Evolutionary conservation across 2,329 filamentous ascomycete genomes (phyloP).

Genomic region (Botrytis squamosa): DNA sequence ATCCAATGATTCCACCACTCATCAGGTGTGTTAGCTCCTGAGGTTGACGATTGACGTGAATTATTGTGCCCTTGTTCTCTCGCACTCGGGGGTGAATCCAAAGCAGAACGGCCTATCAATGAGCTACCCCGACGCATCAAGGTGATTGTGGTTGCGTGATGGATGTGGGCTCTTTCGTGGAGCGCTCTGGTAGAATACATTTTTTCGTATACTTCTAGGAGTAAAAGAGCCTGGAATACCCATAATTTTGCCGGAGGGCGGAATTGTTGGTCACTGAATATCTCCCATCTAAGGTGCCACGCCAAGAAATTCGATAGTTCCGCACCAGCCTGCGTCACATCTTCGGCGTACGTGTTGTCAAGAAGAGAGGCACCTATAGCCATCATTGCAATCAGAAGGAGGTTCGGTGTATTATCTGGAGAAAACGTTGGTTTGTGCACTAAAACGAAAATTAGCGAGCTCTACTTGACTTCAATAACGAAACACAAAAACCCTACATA

Average conservation of each 20-base stretch:
- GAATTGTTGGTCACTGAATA: constrained; percentile 89
- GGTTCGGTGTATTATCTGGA: constrained; percentile 79
- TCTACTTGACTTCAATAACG: not conserved
- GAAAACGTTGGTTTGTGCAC: constrained; percentile 92
- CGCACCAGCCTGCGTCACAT: constrained; percentile 72
- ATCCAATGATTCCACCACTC: constrained; percentile 98
- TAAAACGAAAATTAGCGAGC: constrained; percentile 28
- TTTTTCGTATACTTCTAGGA: constrained; percentile 94
- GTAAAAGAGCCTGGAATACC: constrained; percentile 87
- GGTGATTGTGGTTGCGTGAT: constrained; percentile 92
- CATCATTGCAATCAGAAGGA: constrained; percentile 85
- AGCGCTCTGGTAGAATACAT: constrained; percentile 91
- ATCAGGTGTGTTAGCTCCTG: constrained; percentile 69
- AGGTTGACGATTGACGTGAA: constrained; percentile 61
- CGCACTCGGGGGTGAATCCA: constrained; percentile 78
- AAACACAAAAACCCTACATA: constrained; percentile 45
- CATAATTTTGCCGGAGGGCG: constrained; percentile 90
- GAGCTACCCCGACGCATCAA: constrained; percentile 93
- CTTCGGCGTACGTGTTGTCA: constrained; percentile 75
- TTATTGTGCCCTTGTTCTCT: constrained; percentile 50
- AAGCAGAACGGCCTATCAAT: constrained; percentile 78
- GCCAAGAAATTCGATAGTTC: constrained; percentile 86
- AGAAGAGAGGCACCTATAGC: constrained; percentile 87
- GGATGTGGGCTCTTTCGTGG: constrained; percentile 93
- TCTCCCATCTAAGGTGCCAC: constrained; percentile 89